A percentile compares a stretch with the other conserved stretches of the same genome.
These are phyloP conservation scores for Phylloporus rhodoxanthus DNA, from an alignment of 768 basidiomycete species.

Conservation along the genomic window DNA sequence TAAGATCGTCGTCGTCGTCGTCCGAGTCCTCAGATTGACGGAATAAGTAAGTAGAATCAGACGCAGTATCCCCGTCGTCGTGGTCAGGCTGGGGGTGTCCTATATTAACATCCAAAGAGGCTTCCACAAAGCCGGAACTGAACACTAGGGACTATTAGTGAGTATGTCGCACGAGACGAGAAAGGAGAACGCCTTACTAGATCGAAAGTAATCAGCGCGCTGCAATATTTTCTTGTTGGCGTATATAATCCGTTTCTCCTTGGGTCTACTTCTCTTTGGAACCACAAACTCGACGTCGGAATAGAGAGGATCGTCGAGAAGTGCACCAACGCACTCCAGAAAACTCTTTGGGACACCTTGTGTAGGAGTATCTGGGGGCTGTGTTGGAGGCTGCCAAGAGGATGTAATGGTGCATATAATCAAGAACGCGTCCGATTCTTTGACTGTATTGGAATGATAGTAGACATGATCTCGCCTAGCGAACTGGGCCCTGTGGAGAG, in stretches of 20 bases:
- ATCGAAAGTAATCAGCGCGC: slow-evolving; percentile 73
- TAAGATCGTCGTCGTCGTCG: slow-evolving; percentile 45
- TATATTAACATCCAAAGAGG: slow-evolving; percentile 32
- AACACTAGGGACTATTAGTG: slow-evolving; percentile 51
- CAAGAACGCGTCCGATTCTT: slow-evolving; percentile 60
- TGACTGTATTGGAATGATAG: slow-evolving; percentile 48
- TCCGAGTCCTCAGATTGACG: slow-evolving; percentile 46
- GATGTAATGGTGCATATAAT: slow-evolving; percentile 77
- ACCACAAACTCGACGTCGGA: slow-evolving; percentile 82
- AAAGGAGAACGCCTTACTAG: slow-evolving; percentile 40
- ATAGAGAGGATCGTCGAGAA: slow-evolving; percentile 77
- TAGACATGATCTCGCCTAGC: slow-evolving; percentile 66
- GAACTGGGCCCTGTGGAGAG: slow-evolving; percentile 61
- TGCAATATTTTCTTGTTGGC: slow-evolving; percentile 63
- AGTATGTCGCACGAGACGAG: background rate
- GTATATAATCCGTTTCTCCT: slow-evolving; percentile 46
- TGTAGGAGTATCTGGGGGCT: slow-evolving; percentile 39
- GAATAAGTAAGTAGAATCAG: slow-evolving; percentile 40
- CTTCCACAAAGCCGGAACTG: slow-evolving; percentile 62
- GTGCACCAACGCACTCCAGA: slow-evolving; percentile 62
- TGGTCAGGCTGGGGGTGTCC: slow-evolving; percentile 15
- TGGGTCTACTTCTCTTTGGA: slow-evolving; percentile 39
- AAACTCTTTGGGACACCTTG: slow-evolving; percentile 61
- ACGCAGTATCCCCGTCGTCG: slow-evolving; percentile 42
- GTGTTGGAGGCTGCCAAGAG: slow-evolving; percentile 47